Percentiles rank a stretch among this genome's conserved stretches.
Evolutionary conservation across 164 flowering plant genomes (phyloP).

Genomic region (Vitis amurensis): DNA sequence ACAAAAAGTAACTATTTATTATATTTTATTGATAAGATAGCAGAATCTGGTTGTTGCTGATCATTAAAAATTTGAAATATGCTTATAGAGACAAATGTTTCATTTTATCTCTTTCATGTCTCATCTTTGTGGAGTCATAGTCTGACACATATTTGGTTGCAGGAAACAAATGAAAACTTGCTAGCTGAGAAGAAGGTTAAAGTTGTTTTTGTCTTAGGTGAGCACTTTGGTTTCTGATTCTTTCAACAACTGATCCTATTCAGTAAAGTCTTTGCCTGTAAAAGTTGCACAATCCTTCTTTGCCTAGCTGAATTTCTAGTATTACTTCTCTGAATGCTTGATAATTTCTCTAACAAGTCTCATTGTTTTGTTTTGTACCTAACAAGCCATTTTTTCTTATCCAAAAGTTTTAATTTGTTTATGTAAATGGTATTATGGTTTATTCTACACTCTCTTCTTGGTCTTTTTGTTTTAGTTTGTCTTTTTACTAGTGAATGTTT

Average conservation of each 20-base stretch:
- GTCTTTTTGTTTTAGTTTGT: too few relatives aligned
- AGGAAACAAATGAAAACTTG: constrained; percentile 47
- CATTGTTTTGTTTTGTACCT: too few relatives aligned
- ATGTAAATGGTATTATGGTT: too few relatives aligned
- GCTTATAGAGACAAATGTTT: background rate
- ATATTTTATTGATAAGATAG: too few relatives aligned
- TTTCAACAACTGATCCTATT: background rate
- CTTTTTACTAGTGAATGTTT: too few relatives aligned
- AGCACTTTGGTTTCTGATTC: constrained; percentile 13
- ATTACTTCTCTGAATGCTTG: background rate
- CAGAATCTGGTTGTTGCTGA: too few relatives aligned
- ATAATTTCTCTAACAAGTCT: background rate
- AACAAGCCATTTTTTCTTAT: too few relatives aligned
- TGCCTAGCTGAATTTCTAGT: background rate
- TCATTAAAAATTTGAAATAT: background rate
- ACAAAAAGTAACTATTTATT: too few relatives aligned
- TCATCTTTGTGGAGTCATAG: background rate
- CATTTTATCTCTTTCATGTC: background rate
- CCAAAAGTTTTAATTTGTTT: too few relatives aligned
- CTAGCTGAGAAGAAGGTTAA: constrained; percentile 51
- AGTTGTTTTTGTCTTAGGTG: constrained; percentile 82
- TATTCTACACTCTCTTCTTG: too few relatives aligned
- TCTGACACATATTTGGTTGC: constrained; percentile 6
- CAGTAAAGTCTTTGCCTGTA: background rate
- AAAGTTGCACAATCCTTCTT: background rate